phyloP scores from a whole-genome alignment of 2,329 filamentous ascomycete genomes.

The Chaetomiaceae sp. region DNA sequence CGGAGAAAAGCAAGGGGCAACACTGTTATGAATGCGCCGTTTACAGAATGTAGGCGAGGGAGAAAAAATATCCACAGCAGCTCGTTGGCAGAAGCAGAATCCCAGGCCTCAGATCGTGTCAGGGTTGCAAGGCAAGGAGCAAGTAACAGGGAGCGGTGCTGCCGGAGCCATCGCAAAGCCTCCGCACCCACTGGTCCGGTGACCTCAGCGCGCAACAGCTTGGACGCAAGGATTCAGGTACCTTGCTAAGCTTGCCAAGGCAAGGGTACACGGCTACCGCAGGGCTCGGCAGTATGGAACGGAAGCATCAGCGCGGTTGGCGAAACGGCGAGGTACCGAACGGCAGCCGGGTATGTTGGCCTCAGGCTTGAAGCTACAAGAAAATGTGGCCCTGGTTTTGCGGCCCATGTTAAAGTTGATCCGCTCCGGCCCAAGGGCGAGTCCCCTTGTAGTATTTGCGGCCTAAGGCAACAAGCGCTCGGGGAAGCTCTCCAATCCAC shows the following conservation, averaged over 20 bases:
- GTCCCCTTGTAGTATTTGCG: neutral
- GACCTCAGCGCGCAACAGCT: constrained; percentile 24
- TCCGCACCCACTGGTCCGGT: constrained; percentile 18
- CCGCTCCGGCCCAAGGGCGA: constrained; percentile 1
- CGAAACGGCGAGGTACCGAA: neutral
- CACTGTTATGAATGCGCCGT: constrained; percentile 13
- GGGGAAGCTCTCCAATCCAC: constrained; percentile 21
- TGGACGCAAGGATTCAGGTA: constrained; percentile 16
- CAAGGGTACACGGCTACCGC: neutral
- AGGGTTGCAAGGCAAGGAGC: constrained; percentile 18
- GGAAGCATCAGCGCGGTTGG: neutral
- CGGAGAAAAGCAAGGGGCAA: constrained; percentile 6
- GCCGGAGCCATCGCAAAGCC: constrained; percentile 13
- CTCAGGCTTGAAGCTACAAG: neutral
- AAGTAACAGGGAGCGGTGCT: constrained; percentile 18
- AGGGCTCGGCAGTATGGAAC: constrained; percentile 19
- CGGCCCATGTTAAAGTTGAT: neutral
- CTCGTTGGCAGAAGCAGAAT: constrained; percentile 15
- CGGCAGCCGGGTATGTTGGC: neutral
- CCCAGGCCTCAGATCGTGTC: constrained; percentile 10
- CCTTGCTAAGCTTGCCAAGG: constrained; percentile 12
- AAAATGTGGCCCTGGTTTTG: too few relatives aligned
- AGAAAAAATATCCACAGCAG: constrained; percentile 17
- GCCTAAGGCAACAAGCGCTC: constrained; percentile 22
- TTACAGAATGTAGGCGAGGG: constrained; percentile 3